phyloP scores from a whole-genome alignment of 495 filamentous ascomycete species.

The Aspergillus panamensis region DNA sequence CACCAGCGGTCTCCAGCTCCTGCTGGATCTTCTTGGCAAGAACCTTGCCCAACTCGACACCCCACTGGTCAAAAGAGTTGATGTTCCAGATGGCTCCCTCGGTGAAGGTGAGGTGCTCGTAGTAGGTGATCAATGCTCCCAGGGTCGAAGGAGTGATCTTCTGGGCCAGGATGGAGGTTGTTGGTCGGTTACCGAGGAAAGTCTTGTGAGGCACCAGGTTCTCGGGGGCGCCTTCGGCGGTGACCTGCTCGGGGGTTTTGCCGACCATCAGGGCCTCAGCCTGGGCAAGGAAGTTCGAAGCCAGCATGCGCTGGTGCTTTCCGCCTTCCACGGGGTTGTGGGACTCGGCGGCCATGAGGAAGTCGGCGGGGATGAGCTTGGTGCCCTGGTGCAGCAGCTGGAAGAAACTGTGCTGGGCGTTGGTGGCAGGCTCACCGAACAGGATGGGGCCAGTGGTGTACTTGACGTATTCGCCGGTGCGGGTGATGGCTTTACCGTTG shows the following conservation, averaged over 20 bases:
- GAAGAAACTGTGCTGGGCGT: slow-evolving; percentile 99
- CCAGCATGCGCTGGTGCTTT: slow-evolving; percentile 97
- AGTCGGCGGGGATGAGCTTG: slow-evolving; percentile 97
- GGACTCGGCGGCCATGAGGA: slow-evolving; percentile 90
- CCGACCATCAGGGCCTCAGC: slow-evolving; percentile 98
- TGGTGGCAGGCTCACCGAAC: slow-evolving; percentile 97
- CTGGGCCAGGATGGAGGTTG: slow-evolving; percentile 88
- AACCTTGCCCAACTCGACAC: slow-evolving; percentile 95
- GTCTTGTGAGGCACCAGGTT: slow-evolving; percentile 95
- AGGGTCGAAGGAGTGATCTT: slow-evolving; percentile 93
- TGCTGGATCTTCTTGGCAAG: slow-evolving; percentile 86
- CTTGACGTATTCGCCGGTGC: slow-evolving; percentile 84
- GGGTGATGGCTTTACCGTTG: slow-evolving; percentile 96
- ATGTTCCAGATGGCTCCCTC: slow-evolving; percentile 99
- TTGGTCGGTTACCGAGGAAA: slow-evolving; percentile 96
- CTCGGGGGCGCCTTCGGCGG: slow-evolving; percentile 80
- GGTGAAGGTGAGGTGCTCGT: slow-evolving; percentile 97
- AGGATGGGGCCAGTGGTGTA: slow-evolving; percentile 94
- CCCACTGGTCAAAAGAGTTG: slow-evolving; percentile 99
- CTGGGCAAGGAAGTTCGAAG: slow-evolving; percentile 97
- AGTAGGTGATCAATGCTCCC: slow-evolving; percentile 95
- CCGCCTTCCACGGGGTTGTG: slow-evolving; percentile 93
- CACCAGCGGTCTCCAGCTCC: slow-evolving; percentile 72
- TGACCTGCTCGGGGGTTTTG: slow-evolving; percentile 87
- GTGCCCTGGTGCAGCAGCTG: slow-evolving; percentile 98